A percentile compares a stretch with the other conserved stretches of the same genome.
phyloP scores from a whole-genome alignment of 2,329 filamentous ascomycete genomes.

The Phoma sp. region DNA sequence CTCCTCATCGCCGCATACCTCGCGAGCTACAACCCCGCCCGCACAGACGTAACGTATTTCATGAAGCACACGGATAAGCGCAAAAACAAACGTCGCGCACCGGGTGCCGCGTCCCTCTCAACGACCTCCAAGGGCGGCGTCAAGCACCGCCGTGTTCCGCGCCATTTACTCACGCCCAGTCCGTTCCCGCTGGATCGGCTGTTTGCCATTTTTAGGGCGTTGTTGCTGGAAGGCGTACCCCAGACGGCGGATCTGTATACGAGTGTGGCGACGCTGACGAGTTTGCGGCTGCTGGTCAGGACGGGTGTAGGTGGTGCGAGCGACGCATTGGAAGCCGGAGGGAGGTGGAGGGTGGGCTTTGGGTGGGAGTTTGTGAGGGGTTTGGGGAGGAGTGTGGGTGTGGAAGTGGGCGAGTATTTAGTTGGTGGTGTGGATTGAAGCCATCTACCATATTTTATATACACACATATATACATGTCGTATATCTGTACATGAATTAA shows the following conservation, averaged over 20 bases:
- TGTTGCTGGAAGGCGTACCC: conserved; percentile 58
- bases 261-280: conserved; percentile 74
- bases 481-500: too few relatives aligned
- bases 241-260: conserved; percentile 58
- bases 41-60: conserved; percentile 78
- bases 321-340: conserved; percentile 72
- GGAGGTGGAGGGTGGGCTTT: conserved; percentile 80
- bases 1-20: conserved; percentile 81
- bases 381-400: conserved; percentile 74
- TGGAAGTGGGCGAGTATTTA: conserved; percentile 77
- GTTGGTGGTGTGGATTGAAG: conserved; percentile 44
- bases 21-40: conserved; percentile 78
- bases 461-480: too few relatives aligned
- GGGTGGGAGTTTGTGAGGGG: conserved; percentile 78
- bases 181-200: conserved; percentile 80
- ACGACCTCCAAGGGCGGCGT: conserved; percentile 23
- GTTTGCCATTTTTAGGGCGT: conserved; percentile 76
- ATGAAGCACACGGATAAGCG: conserved; percentile 69
- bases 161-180: conserved; percentile 78
- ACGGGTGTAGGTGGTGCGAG: conserved; percentile 65
- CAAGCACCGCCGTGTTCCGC: conserved; percentile 75
- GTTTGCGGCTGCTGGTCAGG: conserved; percentile 70
- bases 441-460: background rate
- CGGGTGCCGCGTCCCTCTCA: conserved; percentile 21
- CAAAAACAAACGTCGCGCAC: conserved; percentile 54